These are phyloP conservation scores for Saccharomyces hybrid DNA, from an alignment of 1,139 yeast genomes.

Conservation along the genomic window DNA sequence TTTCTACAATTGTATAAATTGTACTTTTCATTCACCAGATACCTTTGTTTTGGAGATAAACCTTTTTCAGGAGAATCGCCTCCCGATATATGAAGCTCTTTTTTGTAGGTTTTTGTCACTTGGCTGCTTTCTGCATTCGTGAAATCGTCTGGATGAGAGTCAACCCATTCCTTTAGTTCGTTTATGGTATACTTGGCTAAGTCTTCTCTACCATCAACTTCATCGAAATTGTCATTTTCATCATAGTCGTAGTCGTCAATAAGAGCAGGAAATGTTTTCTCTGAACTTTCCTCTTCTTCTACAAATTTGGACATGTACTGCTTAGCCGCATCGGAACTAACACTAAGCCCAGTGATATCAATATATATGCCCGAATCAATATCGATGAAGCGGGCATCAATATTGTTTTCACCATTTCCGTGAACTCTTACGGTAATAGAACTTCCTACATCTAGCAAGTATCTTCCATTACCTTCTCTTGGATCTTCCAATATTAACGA, in stretches of 20 bases:
- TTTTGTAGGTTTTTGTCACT: constrained; percentile 5
- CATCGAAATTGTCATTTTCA: neutral
- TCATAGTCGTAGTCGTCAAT: neutral
- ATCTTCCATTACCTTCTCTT: constrained; percentile 53
- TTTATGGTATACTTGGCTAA: constrained; percentile 10
- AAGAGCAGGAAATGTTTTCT: neutral
- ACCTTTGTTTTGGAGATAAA: constrained; percentile 19
- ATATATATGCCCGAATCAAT: constrained; percentile 67
- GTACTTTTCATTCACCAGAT: constrained; percentile 19
- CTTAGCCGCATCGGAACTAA: constrained; percentile 17
- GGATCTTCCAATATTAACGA: constrained; percentile 57
- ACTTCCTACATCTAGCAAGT: constrained; percentile 45
- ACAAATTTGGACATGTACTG: constrained; percentile 7
- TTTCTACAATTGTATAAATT: constrained; percentile 46
- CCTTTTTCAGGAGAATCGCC: constrained; percentile 15
- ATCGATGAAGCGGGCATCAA: constrained; percentile 79
- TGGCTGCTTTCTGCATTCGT: constrained; percentile 5
- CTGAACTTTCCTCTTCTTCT: constrained; percentile 2
- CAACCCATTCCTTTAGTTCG: constrained; percentile 9
- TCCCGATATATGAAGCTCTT: neutral
- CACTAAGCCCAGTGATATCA: constrained; percentile 55
- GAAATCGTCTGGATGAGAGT: constrained; percentile 10
- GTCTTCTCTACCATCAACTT: constrained; percentile 9
- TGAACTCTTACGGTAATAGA: constrained; percentile 35
- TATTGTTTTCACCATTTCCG: constrained; percentile 53